These are phyloP conservation scores for Melastoma malabathricum DNA, from an alignment of 345 rosid genomes.

Conservation along the genomic window DNA sequence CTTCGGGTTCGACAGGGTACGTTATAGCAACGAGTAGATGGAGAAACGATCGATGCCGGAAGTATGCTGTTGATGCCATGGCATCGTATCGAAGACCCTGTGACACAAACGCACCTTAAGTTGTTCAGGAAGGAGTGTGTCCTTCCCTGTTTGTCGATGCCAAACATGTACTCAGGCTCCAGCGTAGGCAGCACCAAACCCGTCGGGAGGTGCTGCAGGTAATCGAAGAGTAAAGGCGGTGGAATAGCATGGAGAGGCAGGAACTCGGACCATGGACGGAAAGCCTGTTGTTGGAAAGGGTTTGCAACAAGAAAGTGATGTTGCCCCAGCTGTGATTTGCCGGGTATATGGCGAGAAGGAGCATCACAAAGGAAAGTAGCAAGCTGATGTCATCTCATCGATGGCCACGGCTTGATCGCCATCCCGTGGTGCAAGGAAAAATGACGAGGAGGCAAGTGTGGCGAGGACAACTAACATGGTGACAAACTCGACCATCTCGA, in stretches of 20 bases:
- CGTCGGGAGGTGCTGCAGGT: slow-evolving; percentile 42
- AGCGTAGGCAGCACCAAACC: slow-evolving; percentile 49
- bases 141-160: slow-evolving; percentile 38
- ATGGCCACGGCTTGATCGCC: slow-evolving; percentile 34
- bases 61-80: slow-evolving; percentile 64
- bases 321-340: slow-evolving; percentile 14
- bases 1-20: no score
- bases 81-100: slow-evolving; percentile 51
- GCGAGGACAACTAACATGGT: slow-evolving; percentile 7
- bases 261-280: slow-evolving; percentile 25
- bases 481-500: not conserved
- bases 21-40: slow-evolving; percentile 19
- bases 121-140: slow-evolving; percentile 38
- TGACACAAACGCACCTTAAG: slow-evolving; percentile 46
- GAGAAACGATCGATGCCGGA: slow-evolving; percentile 1
- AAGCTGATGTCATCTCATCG: slow-evolving; percentile 63
- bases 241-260: slow-evolving; percentile 66
- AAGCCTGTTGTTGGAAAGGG: slow-evolving; percentile 24
- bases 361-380: slow-evolving; percentile 59
- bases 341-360: slow-evolving; percentile 51
- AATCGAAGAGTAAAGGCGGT: slow-evolving; percentile 50
- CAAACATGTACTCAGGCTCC: slow-evolving; percentile 29
- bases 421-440: slow-evolving; percentile 13
- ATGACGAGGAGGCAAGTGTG: slow-evolving; percentile 5
- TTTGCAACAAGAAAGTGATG: slow-evolving; percentile 65